Conservation (phyloP, 192 early-diverging fungal species). For the Entomortierella beljakovae region DNA sequence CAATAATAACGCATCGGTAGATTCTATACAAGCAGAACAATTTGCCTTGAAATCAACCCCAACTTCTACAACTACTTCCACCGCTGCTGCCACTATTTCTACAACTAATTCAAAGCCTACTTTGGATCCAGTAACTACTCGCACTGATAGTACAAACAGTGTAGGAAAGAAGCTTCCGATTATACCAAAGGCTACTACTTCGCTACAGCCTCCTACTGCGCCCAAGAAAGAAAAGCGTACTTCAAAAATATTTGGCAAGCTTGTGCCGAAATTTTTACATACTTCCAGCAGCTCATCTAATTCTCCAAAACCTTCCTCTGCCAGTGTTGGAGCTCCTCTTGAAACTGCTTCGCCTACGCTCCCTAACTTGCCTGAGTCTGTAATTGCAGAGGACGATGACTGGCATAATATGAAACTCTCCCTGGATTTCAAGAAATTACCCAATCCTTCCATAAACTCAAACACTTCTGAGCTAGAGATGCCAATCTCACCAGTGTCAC, state of each 20-base stretch:
- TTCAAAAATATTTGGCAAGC: constrained; percentile 37
- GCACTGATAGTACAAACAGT: not conserved
- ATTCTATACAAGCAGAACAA: not conserved
- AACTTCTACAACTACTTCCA: too few relatives aligned
- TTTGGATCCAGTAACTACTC: not conserved
- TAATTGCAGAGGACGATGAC: too few relatives aligned
- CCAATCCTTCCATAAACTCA: too few relatives aligned
- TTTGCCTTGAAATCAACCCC: not conserved
- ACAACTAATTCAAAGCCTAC: not conserved
- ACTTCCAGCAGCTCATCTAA: not conserved
- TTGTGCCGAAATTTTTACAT: constrained; percentile 48
- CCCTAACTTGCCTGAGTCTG: too few relatives aligned
- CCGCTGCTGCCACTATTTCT: not conserved
- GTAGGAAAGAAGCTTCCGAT: not conserved
- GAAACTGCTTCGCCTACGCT: too few relatives aligned
- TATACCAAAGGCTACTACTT: not conserved
- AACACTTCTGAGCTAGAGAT: too few relatives aligned
- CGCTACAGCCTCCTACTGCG: not conserved
- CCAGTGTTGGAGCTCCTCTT: too few relatives aligned
- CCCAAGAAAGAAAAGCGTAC: constrained; percentile 4
- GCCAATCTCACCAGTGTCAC: too few relatives aligned
- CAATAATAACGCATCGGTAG: too few relatives aligned
- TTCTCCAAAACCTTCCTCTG: not conserved
- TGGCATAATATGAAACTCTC: too few relatives aligned
- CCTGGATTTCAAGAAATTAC: too few relatives aligned